Base-by-base conservation (phyloP, 2,329 filamentous ascomycete genomes). In the Karstenula rhodostoma region DNA sequence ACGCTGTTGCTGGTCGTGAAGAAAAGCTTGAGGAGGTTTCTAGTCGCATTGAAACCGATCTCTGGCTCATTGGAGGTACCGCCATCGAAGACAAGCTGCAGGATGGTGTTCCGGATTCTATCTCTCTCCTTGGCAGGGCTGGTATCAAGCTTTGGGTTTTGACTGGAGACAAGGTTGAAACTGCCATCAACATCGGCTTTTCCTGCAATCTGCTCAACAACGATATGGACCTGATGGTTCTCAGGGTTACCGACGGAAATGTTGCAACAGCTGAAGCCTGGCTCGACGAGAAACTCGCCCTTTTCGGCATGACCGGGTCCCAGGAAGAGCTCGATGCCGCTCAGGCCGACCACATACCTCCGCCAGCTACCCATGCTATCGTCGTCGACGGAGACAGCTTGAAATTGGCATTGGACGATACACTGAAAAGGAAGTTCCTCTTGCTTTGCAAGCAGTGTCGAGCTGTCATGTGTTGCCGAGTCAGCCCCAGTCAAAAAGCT, bases 91-190 rank as follows among this genome's bases (percentile, higher is more conserved):
- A 99, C 83, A 89, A 94, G 69, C 85, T 99, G 29, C 95, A 99
- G 79, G 95, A 99, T 69, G 95, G 94, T 60, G 95, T 99, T 3
- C 95, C 95, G 7, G 95, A 98, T 74, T 94, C 95, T 0, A 99
- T 99, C 70, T 91, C 90, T 53, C 82, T 99, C 47, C 88, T 99
- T 55, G 94, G 90, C 32, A 88, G 93, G 72, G 95, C 95, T 56
- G 96, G 96, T 76, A 97, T 99, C 79, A 99, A 99, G 80, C 87
- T 99, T 8, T 99, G 95, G 95, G 95, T 99, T 56, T 82, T 99
- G 66, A 99, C 95, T 17, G 95, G 96, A 65, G 95, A 99, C 84
- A 99, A 98, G 80, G 94, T 98, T 33, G 95, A 99, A 80, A 99
- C 95, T 25, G 95, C 96, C 59, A 99, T 99, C 87, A 99, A 99